Base-by-base conservation (phyloP, 1,284 basidiomycete genomes). In the Tremellales sp. region DNA sequence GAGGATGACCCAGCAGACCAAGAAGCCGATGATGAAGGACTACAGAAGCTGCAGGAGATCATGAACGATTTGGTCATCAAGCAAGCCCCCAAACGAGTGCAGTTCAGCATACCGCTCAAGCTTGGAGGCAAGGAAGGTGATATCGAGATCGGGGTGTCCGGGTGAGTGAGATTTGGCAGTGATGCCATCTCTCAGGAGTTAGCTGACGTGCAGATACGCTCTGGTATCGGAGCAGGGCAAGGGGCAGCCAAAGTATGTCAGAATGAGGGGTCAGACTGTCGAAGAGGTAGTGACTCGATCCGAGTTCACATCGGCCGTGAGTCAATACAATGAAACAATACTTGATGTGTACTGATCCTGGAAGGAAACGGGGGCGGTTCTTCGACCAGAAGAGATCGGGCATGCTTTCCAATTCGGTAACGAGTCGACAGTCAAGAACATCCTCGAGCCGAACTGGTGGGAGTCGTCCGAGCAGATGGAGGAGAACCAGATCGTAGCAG, bases 101-200 rank as follows among this genome's bases (percentile, higher is more conserved):
- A 84, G 12, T 97, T 92, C 72, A 87, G 80, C 57, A 78, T 94
- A 29, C 85, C 87, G 2, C 81, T 98, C 46, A 80, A 85, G 56
- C 77, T 98, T 24, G 89, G 82, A 1, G 69, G 71, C 0, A 63
- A 65, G 33, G 61, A 68, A 2, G 78, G 86, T 13, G 87, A 82
- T 2, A 83, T 97, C 54, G 81, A 82, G 15, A 93, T 98, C 54
- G 89, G 91, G 3, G 79, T 97, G 43, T 91, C 91, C 68, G 96
- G 93, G 85, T 93, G 62, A 60, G 79, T 63, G 43, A 15, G n/a
- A n/a, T n/a, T n/a, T n/a, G n/a, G n/a, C n/a, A n/a, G n/a, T n/a
- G n/a, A n/a, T n/a, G n/a, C n/a, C n/a, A n/a, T n/a, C n/a, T n/a
- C n/a, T n/a, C n/a, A n/a, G n/a, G n/a, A n/a, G n/a, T 54, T 36